Conservation (phyloP, 108 stramenopile genomes). For the Discostella pseudostelligera region DNA sequence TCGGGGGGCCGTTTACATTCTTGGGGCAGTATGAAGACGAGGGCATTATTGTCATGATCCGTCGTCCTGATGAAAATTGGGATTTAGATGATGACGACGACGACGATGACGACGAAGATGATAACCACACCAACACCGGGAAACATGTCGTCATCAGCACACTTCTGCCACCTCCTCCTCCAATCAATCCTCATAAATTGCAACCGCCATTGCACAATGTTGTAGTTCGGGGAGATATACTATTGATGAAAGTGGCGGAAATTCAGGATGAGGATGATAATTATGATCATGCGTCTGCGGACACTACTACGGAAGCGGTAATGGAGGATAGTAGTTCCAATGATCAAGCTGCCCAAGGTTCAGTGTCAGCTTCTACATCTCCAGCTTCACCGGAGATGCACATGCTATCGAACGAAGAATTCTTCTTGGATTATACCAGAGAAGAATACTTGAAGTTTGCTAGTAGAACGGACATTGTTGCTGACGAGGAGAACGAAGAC, state of each 20-base stretch:
- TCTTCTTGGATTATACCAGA: slow-evolving; percentile 83
- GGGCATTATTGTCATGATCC: slow-evolving; percentile 77
- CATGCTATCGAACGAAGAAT: slow-evolving; percentile 69
- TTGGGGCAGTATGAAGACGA: slow-evolving; percentile 86
- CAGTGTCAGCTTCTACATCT: background rate
- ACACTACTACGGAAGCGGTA: background rate
- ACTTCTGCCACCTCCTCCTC: slow-evolving; percentile 44
- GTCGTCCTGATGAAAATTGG: slow-evolving; percentile 40
- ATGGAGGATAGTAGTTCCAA: too few species aligned
- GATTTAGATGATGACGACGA: slow-evolving; percentile 30
- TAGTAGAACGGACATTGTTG: slow-evolving; percentile 73
- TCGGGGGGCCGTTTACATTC: slow-evolving; percentile 84
- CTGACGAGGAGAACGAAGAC: slow-evolving; percentile 23
- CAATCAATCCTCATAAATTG: slow-evolving; percentile 70
- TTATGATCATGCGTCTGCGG: slow-evolving; percentile 17
- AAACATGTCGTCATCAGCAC: too few species aligned
- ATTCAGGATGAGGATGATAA: slow-evolving; percentile 30
- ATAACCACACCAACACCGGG: slow-evolving; percentile 24
- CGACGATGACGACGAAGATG: slow-evolving; percentile 50
- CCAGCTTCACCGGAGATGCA: slow-evolving; percentile 13
- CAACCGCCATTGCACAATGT: slow-evolving; percentile 77
- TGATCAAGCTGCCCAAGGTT: slow-evolving; percentile 5
- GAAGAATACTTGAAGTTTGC: slow-evolving; percentile 77
- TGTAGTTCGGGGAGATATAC: slow-evolving; percentile 73
- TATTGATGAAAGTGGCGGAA: slow-evolving; percentile 81